A percentile compares a stretch with the other conserved stretches of the same genome.
phyloP scores from a whole-genome alignment of 2,329 filamentous ascomycete genomes.

The Elsinoe perseae region DNA sequence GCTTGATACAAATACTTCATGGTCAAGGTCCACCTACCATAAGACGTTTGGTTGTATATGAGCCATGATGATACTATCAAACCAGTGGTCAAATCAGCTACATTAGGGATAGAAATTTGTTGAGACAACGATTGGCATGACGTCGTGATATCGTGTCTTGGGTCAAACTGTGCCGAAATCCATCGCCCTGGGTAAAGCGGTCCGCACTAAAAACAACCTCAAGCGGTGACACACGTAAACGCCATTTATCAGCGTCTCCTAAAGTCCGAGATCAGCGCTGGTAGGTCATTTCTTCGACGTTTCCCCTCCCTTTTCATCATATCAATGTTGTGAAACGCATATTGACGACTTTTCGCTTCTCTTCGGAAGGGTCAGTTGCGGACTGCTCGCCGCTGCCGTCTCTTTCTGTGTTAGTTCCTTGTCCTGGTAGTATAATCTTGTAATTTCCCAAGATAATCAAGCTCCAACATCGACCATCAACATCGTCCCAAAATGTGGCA shows the following conservation, averaged over 20 bases:
- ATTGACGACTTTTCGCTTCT: not conserved
- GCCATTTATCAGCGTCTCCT: conserved; percentile 11
- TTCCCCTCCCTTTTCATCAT: not conserved
- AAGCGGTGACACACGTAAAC: too few species aligned
- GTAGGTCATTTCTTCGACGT: not conserved
- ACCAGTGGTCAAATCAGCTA: not conserved
- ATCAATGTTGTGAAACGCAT: not conserved
- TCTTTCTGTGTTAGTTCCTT: not conserved
- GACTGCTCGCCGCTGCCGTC: not conserved
- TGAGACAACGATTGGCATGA: conserved; percentile 6
- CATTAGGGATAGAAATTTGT: not conserved
- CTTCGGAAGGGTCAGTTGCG: not conserved
- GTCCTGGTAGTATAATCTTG: not conserved
- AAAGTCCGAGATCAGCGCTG: conserved; percentile 7
- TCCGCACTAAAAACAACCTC: not conserved
- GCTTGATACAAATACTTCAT: not conserved
- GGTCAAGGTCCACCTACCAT: not conserved
- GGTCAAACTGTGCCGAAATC: conserved; percentile 3
- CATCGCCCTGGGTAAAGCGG: not conserved
- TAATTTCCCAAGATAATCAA: not conserved
- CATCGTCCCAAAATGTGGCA: conserved; percentile 11
- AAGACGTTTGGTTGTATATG: not conserved
- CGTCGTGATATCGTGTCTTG: conserved; percentile 1
- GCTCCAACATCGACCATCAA: not conserved
- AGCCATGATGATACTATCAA: not conserved